A percentile compares a stretch with the other conserved stretches of the same genome.
phyloP scores from a whole-genome alignment of 805 yeast species.

The Tetrapisispora taiwanensis region DNA sequence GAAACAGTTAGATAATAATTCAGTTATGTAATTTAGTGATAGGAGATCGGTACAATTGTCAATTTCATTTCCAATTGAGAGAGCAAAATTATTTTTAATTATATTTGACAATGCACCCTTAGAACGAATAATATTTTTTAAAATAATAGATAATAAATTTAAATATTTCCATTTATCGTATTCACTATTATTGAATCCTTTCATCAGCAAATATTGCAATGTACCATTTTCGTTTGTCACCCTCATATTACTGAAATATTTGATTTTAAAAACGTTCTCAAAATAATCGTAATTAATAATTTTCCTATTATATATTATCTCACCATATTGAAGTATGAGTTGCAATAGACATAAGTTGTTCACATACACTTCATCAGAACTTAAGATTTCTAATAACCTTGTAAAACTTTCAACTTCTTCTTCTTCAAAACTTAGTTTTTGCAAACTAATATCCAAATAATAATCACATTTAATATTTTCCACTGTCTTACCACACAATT shows the following conservation, averaged over 20 bases:
- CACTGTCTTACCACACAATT: background rate
- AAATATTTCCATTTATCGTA: conserved; percentile 15
- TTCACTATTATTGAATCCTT: conserved; percentile 8
- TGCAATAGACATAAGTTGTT: background rate
- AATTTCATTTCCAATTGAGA: conserved; percentile 9
- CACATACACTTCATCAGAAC: background rate
- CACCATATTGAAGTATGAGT: conserved; percentile 1
- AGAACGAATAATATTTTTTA: conserved; percentile 7
- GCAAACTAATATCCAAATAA: background rate
- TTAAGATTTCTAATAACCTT: background rate
- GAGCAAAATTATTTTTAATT: conserved; percentile 7
- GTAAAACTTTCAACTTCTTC: background rate
- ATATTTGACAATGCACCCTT: conserved; percentile 7
- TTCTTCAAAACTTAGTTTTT: background rate
- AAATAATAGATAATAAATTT: conserved; percentile 9
- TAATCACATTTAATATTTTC: background rate
- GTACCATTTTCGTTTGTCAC: conserved; percentile 5
- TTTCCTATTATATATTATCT: background rate
- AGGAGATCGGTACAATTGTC: conserved; percentile 14
- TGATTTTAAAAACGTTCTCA: conserved; percentile 4
- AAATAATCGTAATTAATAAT: conserved; percentile 5
- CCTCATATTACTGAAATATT: conserved; percentile 6
- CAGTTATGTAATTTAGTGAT: conserved; percentile 12
- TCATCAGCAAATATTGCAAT: conserved; percentile 7
- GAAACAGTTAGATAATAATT: conserved; percentile 13